Evolutionary conservation across 2,329 filamentous ascomycete genomes (phyloP), one percentile per base, ranked within the genome.

Genomic region (Cylindrodendrum hubeiense): DNA sequence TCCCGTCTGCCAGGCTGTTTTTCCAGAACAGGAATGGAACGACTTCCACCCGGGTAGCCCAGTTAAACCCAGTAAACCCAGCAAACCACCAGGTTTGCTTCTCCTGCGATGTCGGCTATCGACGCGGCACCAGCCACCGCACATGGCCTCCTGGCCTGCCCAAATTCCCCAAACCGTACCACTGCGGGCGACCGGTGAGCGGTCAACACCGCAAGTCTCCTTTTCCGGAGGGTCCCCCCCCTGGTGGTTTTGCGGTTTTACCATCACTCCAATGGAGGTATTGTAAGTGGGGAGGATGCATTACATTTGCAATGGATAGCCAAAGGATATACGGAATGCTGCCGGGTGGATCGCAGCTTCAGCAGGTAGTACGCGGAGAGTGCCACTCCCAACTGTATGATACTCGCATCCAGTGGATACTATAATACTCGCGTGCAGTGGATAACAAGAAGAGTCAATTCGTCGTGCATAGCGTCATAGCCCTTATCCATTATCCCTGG

Each of bases 11-110:
- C 56, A 53, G 51, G 60, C 63, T 53, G 55, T 62, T 56, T 39
- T 72, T 72, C 70, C 68, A 72, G 70, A 72, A 71, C 66, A 24
- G 59, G 67, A 41, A 72, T 72, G 67, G 69, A 70, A 70, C 66
- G 65, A 71, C 67, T 69, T 41, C 55, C 33, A 22, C n/a, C 10
- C 26, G 3, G 8, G 15, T 19, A 15, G 12, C n/a, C 46, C 33
- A 13, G 43, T 15, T 33, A 49, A 33, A 30, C 46, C n/a, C n/a
- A n/a, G n/a, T n/a, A n/a, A 15, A 7, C n/a, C 46, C 33, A 13
- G 43, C 9, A 43, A 49, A 33, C 22, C 46, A 62, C 60, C 44
- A 43, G 37, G 51, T 50, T 53, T 52, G 28, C 30, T 43, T 43
- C 46, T 51, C 51, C 43, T 54, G 60, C 54, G 49, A 63, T 59